Conservation (phyloP, 2,329 filamentous ascomycete species). For the Scedosporium apiospermum region DNA sequence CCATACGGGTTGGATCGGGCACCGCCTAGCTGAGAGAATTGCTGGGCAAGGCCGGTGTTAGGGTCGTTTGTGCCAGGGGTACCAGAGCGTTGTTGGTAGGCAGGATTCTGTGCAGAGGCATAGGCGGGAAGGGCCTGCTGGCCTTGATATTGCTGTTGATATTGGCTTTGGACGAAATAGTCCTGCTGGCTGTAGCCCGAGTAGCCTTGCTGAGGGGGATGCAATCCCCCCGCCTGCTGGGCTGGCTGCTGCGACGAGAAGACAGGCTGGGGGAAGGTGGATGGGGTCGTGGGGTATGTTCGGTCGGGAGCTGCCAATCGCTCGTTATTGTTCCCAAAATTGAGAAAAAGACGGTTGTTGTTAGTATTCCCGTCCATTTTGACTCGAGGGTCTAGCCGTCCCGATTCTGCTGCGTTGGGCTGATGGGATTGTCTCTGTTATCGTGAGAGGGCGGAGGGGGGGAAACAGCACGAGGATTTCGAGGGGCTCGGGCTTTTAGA, state of each 20-base stretch:
- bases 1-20: constrained; percentile 63
- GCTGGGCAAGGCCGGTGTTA: constrained; percentile 84
- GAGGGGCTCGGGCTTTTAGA: not conserved
- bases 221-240: constrained; percentile 7
- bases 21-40: constrained; percentile 78
- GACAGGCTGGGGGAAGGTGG: constrained; percentile 91
- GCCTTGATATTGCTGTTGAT: constrained; percentile 32
- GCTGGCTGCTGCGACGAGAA: constrained; percentile 38
- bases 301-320: constrained; percentile 53
- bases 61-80: constrained; percentile 64
- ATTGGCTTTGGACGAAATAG: constrained; percentile 9
- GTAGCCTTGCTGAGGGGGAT: constrained; percentile 28
- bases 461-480: not conserved
- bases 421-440: not conserved
- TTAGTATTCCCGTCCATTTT: constrained; percentile 45
- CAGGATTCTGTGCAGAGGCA: constrained; percentile 40
- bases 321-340: constrained; percentile 57
- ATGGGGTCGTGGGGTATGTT: constrained; percentile 79
- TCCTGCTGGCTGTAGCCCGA: constrained; percentile 7
- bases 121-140: constrained; percentile 31
- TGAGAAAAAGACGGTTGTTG: constrained; percentile 57
- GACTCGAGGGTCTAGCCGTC: constrained; percentile 10
- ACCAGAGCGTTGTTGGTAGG: constrained; percentile 43
- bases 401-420: constrained; percentile 7
- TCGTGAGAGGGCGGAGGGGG: not conserved